Base-by-base conservation (phyloP, 1,284 basidiomycete species). In the Apiotrichum porosum region DNA sequence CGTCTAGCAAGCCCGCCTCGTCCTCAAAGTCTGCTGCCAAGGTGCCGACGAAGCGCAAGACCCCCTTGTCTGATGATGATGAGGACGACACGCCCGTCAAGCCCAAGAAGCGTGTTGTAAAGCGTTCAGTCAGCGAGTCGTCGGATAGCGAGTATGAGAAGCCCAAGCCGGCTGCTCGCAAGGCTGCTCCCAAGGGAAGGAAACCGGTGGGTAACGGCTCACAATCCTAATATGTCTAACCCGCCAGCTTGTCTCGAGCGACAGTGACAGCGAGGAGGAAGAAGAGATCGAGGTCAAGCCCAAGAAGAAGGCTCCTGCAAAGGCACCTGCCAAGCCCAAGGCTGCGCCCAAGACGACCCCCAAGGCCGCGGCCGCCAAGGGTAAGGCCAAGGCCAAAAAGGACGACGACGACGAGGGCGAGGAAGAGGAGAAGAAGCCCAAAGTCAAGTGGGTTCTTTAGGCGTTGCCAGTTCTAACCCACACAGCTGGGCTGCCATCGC, bases 401-500 rank as follows among this genome's bases (percentile, higher is more conserved):
- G 47, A 23, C 43, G 36, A 51, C 36, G 46, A 51, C 54, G 56
- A 56, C 18, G 45, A 49, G 30, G 55, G 49, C 37, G 53, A 57
- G 23, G 42, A 51, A 9, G 46, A 55, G 52, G 31, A 54, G 39
- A 24, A 49, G 59, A 68, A 70, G 47, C 57, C 68, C n/a, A 71
- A 72, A 47, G 63, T 63, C 45, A 66, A 74, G 66, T 75, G 49
- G 47, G 64, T 62, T 14, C n/a, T n/a, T n/a, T 14, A 14, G 44
- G 30, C 45, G 49, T 14, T 46, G 12, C n/a, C 28, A 10, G 37
- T 35, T 44, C 39, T 47, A 15, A 52, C 37, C 3, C 13, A 8
- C 28, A 28, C 44, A 69, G 61, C 44, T 71, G 49, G 33, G 80
- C 81, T 0, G 79, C 81, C 24, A 81, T 79, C 48, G 81, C 82